Evolutionary conservation across 805 yeast genomes (phyloP).

Genomic region (Cyberlindnera petersonii): DNA sequence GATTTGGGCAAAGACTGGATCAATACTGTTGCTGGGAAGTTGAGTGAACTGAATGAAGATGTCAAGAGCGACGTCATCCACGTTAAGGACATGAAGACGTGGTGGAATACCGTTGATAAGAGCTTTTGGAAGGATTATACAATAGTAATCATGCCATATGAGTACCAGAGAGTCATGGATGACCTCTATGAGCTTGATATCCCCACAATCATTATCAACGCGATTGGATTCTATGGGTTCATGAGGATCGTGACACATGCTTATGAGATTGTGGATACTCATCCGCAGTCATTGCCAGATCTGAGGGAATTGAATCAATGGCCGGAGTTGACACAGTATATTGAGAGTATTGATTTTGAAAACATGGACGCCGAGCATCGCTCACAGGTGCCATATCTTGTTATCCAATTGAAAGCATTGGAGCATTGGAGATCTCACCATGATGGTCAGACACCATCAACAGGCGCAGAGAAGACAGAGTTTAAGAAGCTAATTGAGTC

Average conservation of each 20-base stretch:
- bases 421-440: slow-evolving; percentile 35
- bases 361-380: slow-evolving; percentile 37
- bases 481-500: slow-evolving; percentile 36
- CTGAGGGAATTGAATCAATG: slow-evolving; percentile 69
- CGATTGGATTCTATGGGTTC: slow-evolving; percentile 65
- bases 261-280: slow-evolving; percentile 68
- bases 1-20: slow-evolving; percentile 44
- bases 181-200: slow-evolving; percentile 41
- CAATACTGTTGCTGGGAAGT: slow-evolving; percentile 33
- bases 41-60: slow-evolving; percentile 61
- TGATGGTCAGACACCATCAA: slow-evolving; percentile 29
- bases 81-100: slow-evolving; percentile 9
- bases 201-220: slow-evolving; percentile 50
- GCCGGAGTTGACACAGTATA: slow-evolving; percentile 54
- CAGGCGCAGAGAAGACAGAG: slow-evolving; percentile 38
- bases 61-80: slow-evolving; percentile 29
- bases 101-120: slow-evolving; percentile 12
- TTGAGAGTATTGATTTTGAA: slow-evolving; percentile 48
- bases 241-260: slow-evolving; percentile 53
- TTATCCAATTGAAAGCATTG: slow-evolving; percentile 54
- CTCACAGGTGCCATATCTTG: slow-evolving; percentile 67
- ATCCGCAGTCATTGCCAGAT: slow-evolving; percentile 59
- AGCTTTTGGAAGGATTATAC: slow-evolving; percentile 45
- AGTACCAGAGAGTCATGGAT: slow-evolving; percentile 29
- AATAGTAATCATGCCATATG: slow-evolving; percentile 44